Evolutionary conservation across 2,329 filamentous ascomycete genomes (phyloP).

Genomic region (Monosporascus cannonballus): DNA sequence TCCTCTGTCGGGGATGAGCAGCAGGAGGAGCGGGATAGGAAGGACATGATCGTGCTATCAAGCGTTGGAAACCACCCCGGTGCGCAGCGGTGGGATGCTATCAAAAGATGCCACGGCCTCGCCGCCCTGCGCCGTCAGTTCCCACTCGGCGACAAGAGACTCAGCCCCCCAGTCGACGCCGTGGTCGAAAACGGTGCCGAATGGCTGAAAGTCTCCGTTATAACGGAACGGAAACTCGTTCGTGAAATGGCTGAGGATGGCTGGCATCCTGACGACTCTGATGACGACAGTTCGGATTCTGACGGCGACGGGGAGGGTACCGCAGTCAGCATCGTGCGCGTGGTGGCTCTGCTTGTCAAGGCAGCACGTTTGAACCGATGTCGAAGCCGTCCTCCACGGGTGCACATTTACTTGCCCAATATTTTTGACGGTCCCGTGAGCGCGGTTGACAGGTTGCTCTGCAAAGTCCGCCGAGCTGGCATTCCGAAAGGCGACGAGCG

Average conservation of each 20-base stretch:
- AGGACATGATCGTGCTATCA: constrained; percentile 4
- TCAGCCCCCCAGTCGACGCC: constrained; percentile 8
- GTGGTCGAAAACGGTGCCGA: constrained; percentile 9
- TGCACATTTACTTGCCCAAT: constrained; percentile 8
- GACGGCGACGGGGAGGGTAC: constrained; percentile 4
- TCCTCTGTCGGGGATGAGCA: not conserved
- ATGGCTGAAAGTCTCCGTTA: constrained; percentile 8
- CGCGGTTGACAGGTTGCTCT: constrained; percentile 8
- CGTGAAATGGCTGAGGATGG: constrained; percentile 11
- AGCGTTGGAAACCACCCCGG: constrained; percentile 5
- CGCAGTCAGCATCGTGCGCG: constrained; percentile 5
- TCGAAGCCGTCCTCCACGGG: constrained; percentile 7
- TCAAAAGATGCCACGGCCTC: constrained; percentile 8
- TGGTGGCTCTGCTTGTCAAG: constrained; percentile 6
- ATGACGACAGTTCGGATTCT: constrained; percentile 4
- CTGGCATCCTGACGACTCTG: constrained; percentile 11
- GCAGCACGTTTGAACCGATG: constrained; percentile 9
- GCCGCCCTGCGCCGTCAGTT: constrained; percentile 9
- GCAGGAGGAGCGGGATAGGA: constrained; percentile 7
- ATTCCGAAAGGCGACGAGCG: constrained; percentile 5
- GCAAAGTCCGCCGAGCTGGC: constrained; percentile 3
- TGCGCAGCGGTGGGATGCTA: constrained; percentile 7
- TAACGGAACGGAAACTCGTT: constrained; percentile 9
- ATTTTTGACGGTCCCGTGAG: constrained; percentile 2
- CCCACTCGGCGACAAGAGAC: not conserved